phyloP scores from a whole-genome alignment of 2,329 filamentous ascomycete species.

The Aspergillus neotritici region DNA sequence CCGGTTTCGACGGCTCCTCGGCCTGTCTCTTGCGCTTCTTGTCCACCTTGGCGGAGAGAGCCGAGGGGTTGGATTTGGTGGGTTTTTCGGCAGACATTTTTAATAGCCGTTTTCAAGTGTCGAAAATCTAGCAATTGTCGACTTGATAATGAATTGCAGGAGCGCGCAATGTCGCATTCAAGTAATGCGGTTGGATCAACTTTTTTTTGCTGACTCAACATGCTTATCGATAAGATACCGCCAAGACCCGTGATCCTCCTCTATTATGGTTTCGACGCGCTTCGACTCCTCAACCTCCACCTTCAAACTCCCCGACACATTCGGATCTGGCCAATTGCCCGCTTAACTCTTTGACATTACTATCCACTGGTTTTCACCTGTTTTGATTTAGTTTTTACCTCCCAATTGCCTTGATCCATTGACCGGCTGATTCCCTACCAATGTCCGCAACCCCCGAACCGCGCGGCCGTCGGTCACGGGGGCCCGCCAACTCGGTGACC shows the following conservation, averaged over 20 bases:
- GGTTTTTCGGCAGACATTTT: conserved; percentile 16
- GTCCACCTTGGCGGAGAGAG: conserved; percentile 30
- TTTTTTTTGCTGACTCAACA: conserved; percentile 25
- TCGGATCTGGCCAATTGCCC: neutral
- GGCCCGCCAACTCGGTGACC: conserved; percentile 13
- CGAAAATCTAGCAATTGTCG: neutral
- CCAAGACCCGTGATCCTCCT: conserved; percentile 13
- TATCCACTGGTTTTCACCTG: neutral
- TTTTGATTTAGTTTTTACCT: neutral
- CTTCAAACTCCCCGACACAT: neutral
- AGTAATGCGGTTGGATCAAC: conserved; percentile 1
- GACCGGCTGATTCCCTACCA: neutral
- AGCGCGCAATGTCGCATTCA: neutral
- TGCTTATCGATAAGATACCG: conserved; percentile 30
- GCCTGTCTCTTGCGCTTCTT: conserved; percentile 39
- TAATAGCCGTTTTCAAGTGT: neutral
- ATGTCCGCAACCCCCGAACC: conserved; percentile 29
- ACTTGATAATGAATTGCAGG: neutral
- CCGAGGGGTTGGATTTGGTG: conserved; percentile 11
- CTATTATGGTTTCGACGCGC: conserved; percentile 18
- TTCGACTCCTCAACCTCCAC: conserved; percentile 6
- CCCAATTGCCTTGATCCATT: neutral
- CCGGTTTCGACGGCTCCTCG: conserved; percentile 25
- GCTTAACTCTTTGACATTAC: neutral
- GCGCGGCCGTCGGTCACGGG: conserved; percentile 23